These are phyloP conservation scores for Camelina hispida DNA, from an alignment of 345 rosid species.

Conservation along the genomic window DNA sequence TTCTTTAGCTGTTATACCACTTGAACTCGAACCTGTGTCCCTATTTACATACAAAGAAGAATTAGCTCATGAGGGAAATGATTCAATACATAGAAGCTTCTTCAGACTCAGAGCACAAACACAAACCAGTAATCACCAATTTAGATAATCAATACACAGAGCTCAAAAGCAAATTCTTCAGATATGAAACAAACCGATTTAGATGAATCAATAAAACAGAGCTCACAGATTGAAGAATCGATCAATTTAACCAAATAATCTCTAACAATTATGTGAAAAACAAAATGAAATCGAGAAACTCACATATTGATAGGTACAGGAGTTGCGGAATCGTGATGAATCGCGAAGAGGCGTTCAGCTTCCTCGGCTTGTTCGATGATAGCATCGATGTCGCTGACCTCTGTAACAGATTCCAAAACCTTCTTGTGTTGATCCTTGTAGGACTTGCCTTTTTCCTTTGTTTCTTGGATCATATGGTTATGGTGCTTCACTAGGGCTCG, in stretches of 20 bases:
- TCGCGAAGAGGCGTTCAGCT: conserved; percentile 55
- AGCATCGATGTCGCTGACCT: conserved; percentile 81
- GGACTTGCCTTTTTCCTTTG: conserved; percentile 75
- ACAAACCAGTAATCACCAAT: neutral
- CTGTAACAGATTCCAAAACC: conserved; percentile 81
- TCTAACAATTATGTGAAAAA: neutral
- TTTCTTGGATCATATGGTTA: conserved; percentile 76
- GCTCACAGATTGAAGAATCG: neutral
- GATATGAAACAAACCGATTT: neutral
- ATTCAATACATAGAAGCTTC: neutral
- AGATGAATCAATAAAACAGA: neutral
- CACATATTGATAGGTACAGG: conserved; percentile 63
- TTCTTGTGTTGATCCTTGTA: conserved; percentile 70
- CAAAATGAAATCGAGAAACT: conserved; percentile 33
- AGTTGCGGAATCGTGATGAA: conserved; percentile 49
- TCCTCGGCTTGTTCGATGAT: conserved; percentile 79
- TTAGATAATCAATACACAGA: neutral
- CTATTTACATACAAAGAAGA: conserved; percentile 44
- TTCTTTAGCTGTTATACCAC: conserved; percentile 58
- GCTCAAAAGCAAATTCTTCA: neutral
- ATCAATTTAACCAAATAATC: neutral
- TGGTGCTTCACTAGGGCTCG: conserved; percentile 90
- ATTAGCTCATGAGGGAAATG: neutral
- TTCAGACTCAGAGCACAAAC: conserved; percentile 1
- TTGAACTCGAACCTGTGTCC: conserved; percentile 60